Evolutionary conservation across 805 yeast species (phyloP).

Genomic region (Kuraishia ogatae): DNA sequence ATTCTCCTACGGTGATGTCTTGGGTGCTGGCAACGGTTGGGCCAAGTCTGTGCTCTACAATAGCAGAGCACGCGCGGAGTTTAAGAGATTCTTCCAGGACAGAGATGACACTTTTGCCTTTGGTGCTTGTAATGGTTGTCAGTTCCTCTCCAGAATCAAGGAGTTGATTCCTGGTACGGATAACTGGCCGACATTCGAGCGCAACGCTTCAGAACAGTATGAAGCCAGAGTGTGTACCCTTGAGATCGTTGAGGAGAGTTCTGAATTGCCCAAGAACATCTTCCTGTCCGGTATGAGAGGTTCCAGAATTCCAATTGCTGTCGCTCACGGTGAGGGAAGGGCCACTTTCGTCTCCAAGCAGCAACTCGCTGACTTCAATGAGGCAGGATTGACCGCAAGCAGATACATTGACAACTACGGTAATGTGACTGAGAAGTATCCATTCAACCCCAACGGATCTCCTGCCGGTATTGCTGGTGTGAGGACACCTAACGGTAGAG

Average conservation of each 20-base stretch:
- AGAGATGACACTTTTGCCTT: constrained; percentile 91
- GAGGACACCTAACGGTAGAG: constrained; percentile 85
- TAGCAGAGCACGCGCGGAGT: constrained; percentile 66
- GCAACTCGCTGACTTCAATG: constrained; percentile 38
- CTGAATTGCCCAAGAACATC: constrained; percentile 30
- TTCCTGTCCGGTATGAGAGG: constrained; percentile 89
- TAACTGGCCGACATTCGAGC: constrained; percentile 93
- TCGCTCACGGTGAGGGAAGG: constrained; percentile 98
- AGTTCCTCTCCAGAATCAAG: constrained; percentile 82
- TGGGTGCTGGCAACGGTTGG: constrained; percentile 99
- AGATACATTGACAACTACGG: constrained; percentile 92
- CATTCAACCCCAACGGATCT: constrained; percentile 95
- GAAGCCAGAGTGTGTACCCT: constrained; percentile 93
- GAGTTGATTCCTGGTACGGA: constrained; percentile 88
- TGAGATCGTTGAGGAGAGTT: constrained; percentile 41
- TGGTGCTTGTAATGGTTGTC: constrained; percentile 99
- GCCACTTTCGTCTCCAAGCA: constrained; percentile 55
- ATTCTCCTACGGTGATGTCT: constrained; percentile 95
- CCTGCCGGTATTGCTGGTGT: constrained; percentile 91
- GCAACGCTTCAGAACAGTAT: constrained; percentile 87
- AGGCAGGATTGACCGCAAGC: constrained; percentile 50
- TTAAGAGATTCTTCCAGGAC: constrained; percentile 71
- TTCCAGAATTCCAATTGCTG: constrained; percentile 91
- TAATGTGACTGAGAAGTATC: constrained; percentile 70
- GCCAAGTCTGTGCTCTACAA: constrained; percentile 92